A percentile compares a stretch with the other conserved stretches of the same genome.
Evolutionary conservation across 768 basidiomycete genomes (phyloP).

Genomic region (Tephrocybe sp.): DNA sequence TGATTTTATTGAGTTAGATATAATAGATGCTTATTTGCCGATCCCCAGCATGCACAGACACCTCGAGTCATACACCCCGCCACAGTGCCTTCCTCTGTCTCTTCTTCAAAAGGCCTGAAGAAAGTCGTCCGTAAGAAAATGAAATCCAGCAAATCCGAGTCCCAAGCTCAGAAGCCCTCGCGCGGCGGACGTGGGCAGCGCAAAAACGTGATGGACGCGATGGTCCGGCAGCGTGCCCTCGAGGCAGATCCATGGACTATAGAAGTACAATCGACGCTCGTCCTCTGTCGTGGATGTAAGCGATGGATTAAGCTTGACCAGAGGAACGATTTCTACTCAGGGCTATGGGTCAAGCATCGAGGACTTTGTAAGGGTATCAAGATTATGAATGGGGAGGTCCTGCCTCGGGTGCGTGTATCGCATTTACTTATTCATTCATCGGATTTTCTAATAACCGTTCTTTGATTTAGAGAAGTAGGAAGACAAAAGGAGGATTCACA

Average conservation of each 20-base stretch:
- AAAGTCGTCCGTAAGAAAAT: too few species aligned
- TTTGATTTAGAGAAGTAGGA: too few species aligned
- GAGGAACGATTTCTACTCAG: neutral
- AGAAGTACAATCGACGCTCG: neutral
- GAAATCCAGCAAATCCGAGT: too few species aligned
- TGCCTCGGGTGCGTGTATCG: neutral
- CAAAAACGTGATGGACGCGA: neutral
- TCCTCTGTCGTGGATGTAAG: neutral
- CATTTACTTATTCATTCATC: neutral
- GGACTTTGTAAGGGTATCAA: neutral
- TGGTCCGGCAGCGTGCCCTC: neutral
- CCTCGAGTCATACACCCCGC: too few species aligned
- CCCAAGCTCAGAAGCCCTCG: too few species aligned
- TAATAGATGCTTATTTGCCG: too few species aligned
- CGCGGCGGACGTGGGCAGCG: neutral
- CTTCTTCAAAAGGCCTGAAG: too few species aligned
- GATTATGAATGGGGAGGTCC: neutral
- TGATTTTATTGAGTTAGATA: too few species aligned
- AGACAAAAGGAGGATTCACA: too few species aligned
- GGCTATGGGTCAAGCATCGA: constrained; percentile 1
- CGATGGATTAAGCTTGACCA: constrained; percentile 5
- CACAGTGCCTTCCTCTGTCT: too few species aligned
- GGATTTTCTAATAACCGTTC: too few species aligned
- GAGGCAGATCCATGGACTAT: neutral
- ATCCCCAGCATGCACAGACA: too few species aligned